These are phyloP conservation scores for Melampsora americana DNA, from an alignment of 1,284 basidiomycete species.

Conservation along the genomic window DNA sequence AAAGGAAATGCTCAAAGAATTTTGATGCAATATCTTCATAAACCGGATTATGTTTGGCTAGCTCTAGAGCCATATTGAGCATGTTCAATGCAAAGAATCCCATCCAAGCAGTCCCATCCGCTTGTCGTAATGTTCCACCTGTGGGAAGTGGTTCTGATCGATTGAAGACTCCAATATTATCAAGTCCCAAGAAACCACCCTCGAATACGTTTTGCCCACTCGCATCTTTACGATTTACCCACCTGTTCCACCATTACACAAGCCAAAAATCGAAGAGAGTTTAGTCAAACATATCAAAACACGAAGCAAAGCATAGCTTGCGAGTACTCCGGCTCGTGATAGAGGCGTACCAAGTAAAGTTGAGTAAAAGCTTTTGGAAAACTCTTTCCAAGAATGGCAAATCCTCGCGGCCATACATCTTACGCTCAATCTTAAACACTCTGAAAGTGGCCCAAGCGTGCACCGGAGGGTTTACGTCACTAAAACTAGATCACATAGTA, in stretches of 20 bases:
- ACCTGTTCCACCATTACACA: conserved; percentile 59
- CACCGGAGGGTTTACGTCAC: conserved; percentile 56
- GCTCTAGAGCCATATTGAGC: conserved; percentile 93
- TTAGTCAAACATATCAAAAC: conserved; percentile 19
- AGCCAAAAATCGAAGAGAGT: conserved; percentile 10
- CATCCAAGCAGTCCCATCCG: conserved; percentile 99
- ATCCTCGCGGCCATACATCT: conserved; percentile 85
- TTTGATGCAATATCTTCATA: conserved; percentile 99
- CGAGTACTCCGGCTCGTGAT: background rate
- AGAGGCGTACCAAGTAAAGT: conserved; percentile 78
- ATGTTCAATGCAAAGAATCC: conserved; percentile 96
- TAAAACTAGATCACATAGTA: conserved; percentile 47
- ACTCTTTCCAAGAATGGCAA: conserved; percentile 90
- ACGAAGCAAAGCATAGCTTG: conserved; percentile 6
- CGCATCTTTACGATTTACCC: conserved; percentile 96
- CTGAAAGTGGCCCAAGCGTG: conserved; percentile 78
- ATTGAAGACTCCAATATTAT: conserved; percentile 98
- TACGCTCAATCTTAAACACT: conserved; percentile 96
- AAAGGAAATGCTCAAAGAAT: conserved; percentile 95
- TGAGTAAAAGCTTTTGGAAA: conserved; percentile 93
- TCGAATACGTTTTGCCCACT: conserved; percentile 95
- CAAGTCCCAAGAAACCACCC: conserved; percentile 93
- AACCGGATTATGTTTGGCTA: conserved; percentile 93
- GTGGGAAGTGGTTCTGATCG: conserved; percentile 93
- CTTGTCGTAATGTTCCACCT: conserved; percentile 84